phyloP scores from a whole-genome alignment of 352 stramenopile species.

The Plasmopara halstedii region DNA sequence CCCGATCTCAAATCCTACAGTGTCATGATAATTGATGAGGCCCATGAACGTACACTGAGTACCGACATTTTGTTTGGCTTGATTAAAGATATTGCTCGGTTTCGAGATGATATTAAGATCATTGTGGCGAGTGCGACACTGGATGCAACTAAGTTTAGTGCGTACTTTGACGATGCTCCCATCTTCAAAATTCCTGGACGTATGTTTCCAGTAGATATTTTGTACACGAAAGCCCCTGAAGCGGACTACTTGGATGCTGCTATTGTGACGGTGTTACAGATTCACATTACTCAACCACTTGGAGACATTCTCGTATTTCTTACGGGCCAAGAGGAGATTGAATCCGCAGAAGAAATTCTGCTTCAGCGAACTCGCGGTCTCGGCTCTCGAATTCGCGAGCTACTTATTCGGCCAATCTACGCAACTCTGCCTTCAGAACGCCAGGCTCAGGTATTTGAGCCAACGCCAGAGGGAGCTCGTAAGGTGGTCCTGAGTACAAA shows the following conservation, averaged over 20 bases:
- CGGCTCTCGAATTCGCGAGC: slow-evolving; percentile 95
- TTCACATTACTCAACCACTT: slow-evolving; percentile 96
- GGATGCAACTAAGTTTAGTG: slow-evolving; percentile 98
- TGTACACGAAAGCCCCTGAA: slow-evolving; percentile 98
- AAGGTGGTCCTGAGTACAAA: slow-evolving; percentile 99
- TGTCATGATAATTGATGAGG: slow-evolving; percentile 99
- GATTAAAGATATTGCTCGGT: slow-evolving; percentile 97
- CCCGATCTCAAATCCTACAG: slow-evolving; percentile 95
- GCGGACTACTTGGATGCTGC: slow-evolving; percentile 98
- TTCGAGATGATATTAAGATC: slow-evolving; percentile 96
- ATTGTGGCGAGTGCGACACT: slow-evolving; percentile 96
- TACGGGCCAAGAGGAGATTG: slow-evolving; percentile 99
- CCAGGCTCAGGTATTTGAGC: slow-evolving; percentile 99
- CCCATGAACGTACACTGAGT: slow-evolving; percentile 97
- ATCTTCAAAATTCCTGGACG: slow-evolving; percentile 99
- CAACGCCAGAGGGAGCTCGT: slow-evolving; percentile 90
- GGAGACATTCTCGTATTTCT: slow-evolving; percentile 99
- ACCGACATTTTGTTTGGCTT: slow-evolving; percentile 99
- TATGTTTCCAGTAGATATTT: slow-evolving; percentile 94
- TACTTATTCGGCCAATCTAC: slow-evolving; percentile 99
- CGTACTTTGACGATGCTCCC: slow-evolving; percentile 98
- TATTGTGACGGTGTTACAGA: slow-evolving; percentile 97
- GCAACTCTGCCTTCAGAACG: slow-evolving; percentile 96
- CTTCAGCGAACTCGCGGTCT: slow-evolving; percentile 89
- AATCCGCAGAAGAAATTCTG: slow-evolving; percentile 95